Base-by-base conservation (phyloP, 2,329 filamentous ascomycete genomes). In the Ploettnerulaceae sp. region DNA sequence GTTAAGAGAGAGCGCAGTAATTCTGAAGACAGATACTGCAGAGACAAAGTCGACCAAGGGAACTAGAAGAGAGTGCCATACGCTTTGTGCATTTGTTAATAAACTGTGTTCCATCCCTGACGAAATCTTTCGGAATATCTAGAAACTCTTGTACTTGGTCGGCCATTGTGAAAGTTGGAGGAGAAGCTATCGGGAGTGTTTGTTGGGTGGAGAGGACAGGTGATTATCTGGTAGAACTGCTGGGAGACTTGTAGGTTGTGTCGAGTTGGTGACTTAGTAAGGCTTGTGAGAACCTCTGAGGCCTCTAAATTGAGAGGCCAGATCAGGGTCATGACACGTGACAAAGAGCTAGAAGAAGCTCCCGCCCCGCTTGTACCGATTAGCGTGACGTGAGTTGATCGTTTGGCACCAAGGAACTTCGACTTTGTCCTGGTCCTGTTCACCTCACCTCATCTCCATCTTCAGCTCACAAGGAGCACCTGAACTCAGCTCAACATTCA, bases 121-220 rank as follows among this genome's bases (percentile, higher is more conserved):
- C 55, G 58, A 75, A 75, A 53, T 74, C 70, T 52, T 65, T 65
- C 21, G 72, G 72, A 61, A 74, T 71, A 48, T 79, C 76, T 57
- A 75, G 68, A 55, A 80, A 65, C 56, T 79, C 75, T 64, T 77
- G 74, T 55, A 79, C 63, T 66, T 79, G 74, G 57, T 79, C 76
- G 55, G 73, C 70, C 69, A 73, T 63, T 50, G 52, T 38, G 46
- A 32, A 34, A 25, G 25, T 38, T 14, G 34, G 18, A 5, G 9
- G 4, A 15, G 9, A 7, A 14, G 18, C 7, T 42, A 15, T 15
- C 7, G 7, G 28, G 28, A 17, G 3, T 12, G 21, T 34, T 12
- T 22, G 24, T 15, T 24, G 3, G 15, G 14, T 18, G 15, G n/a
- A 12, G 20, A 9, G 32, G 3, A 8, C 17, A 17, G 15, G 28